A percentile compares a stretch with the other conserved stretches of the same genome.
Evolutionary conservation across 257 asterid species (phyloP).

Genomic region (Nicotiana tomentosiformis): DNA sequence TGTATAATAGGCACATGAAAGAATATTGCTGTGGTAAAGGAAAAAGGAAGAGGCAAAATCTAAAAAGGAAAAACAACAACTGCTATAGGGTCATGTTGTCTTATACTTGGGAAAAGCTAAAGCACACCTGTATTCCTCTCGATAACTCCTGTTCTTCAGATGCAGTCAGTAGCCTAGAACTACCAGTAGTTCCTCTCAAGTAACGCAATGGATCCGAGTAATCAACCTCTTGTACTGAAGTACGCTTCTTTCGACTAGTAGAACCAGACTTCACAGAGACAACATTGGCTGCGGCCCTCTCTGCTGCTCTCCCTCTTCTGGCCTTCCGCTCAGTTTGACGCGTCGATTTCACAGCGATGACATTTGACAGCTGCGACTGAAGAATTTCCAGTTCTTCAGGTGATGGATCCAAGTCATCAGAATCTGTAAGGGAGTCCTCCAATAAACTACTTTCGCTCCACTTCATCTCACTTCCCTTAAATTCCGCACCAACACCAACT

Average conservation of each 20-base stretch:
- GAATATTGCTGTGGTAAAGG: background rate
- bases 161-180: slow-evolving; percentile 68
- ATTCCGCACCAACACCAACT: slow-evolving; percentile 14
- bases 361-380: slow-evolving; percentile 41
- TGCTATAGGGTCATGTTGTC: background rate
- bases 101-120: background rate
- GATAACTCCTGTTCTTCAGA: slow-evolving; percentile 83
- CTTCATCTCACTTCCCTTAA: slow-evolving; percentile 37
- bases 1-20: background rate
- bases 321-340: slow-evolving; percentile 82
- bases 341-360: slow-evolving; percentile 65
- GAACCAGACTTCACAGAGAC: slow-evolving; percentile 75
- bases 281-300: slow-evolving; percentile 59
- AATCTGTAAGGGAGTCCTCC: slow-evolving; percentile 24
- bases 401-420: slow-evolving; percentile 57
- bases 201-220: slow-evolving; percentile 78
- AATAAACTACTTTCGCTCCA: slow-evolving; percentile 19
- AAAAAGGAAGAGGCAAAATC: background rate
- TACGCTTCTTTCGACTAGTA: slow-evolving; percentile 54
- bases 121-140: slow-evolving; percentile 85
- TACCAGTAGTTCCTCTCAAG: slow-evolving; percentile 64
- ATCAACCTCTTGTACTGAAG: slow-evolving; percentile 66
- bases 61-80: background rate
- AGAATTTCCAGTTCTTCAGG: slow-evolving; percentile 65
- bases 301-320: slow-evolving; percentile 66